Conservation (phyloP, 2,329 filamentous ascomycete species). For the Lachnellula hyalina region DNA sequence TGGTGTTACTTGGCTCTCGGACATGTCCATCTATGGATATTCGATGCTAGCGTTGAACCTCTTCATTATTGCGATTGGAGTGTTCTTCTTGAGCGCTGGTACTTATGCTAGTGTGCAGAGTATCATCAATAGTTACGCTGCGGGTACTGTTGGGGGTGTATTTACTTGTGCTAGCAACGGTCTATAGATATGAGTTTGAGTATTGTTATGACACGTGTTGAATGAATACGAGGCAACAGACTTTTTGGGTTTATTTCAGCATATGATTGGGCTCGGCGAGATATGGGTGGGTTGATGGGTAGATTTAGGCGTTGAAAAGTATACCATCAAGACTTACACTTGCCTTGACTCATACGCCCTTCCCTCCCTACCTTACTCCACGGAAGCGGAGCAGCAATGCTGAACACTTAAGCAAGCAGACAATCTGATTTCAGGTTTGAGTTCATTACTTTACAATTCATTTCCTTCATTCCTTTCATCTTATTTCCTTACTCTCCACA, state of each 20-base stretch:
- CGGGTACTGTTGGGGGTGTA: constrained; percentile 59
- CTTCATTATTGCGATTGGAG: constrained; percentile 64
- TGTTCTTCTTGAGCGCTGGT: constrained; percentile 77
- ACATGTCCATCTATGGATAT: constrained; percentile 35
- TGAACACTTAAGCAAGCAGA: no score
- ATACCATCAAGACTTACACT: neutral
- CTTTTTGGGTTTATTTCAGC: neutral
- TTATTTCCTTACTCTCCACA: no score
- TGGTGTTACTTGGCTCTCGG: constrained; percentile 36
- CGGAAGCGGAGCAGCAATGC: neutral
- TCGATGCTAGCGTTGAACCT: constrained; percentile 63
- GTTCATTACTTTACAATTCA: no score
- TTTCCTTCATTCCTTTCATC: no score
- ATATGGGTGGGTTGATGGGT: neutral
- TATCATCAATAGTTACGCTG: constrained; percentile 67
- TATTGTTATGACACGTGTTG: no score
- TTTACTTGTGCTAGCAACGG: constrained; percentile 72
- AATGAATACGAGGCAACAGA: no score
- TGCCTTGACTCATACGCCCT: neutral
- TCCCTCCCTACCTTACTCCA: neutral
- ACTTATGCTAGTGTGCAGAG: constrained; percentile 75
- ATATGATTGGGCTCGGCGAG: neutral
- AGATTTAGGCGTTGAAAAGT: neutral
- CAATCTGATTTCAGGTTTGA: no score
- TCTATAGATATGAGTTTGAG: constrained; percentile 35